Evolutionary conservation across 2,329 filamentous ascomycete genomes (phyloP), one percentile per base, ranked within the genome.

Genomic region (Pseudonectria foliicola): DNA sequence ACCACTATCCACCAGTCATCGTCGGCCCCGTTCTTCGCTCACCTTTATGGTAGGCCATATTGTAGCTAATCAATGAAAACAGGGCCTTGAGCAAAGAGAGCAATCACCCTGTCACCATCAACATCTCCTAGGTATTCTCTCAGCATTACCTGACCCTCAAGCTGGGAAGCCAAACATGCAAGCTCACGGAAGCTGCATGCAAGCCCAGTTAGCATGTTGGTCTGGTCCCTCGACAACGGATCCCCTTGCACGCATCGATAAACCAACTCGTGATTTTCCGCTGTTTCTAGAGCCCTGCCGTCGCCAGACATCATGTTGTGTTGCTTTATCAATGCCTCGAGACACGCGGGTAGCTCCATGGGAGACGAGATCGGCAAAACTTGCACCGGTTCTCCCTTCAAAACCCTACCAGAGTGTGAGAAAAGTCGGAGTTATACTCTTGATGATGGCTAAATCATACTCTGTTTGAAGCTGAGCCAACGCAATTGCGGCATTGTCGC

Each of bases 381-480:
- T 5, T 65, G 62, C 7, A 68, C 45, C 10, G 54, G 52, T 27
- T 46, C 46, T 25, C 54, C 46, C 23, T 49, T 54, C 26, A 61
- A 31, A 13, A 67, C 52, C 6, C 64, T 67, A 32, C 13, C 24
- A 10, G 8, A 21, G 18, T 21, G 18, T 21, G 5, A 21, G 18
- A 5, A 21, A 5, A 21, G 18, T 21, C n/a, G n/a, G n/a, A 8
- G 18, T 21, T 21, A 21, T 7, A 38, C n/a, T 15, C 13, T 16
- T 21, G 10, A 21, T 21, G 18, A 8, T 18, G 4, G 14, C 27
- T 6, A 6, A 10, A 21, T 35, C 61, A 44, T 49, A 71, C 67
- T 63, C 51, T 31, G 66, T 53, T 33, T 75, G 69, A 25, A 75
- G 49, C 12, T 50, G 53, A 54, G 63, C 62, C 34, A 69, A 60